Percentiles rank a stretch among this genome's conserved stretches.
Conservation (phyloP, 139 green algal species). For the Chlamydomonas schloesseri region DNA sequence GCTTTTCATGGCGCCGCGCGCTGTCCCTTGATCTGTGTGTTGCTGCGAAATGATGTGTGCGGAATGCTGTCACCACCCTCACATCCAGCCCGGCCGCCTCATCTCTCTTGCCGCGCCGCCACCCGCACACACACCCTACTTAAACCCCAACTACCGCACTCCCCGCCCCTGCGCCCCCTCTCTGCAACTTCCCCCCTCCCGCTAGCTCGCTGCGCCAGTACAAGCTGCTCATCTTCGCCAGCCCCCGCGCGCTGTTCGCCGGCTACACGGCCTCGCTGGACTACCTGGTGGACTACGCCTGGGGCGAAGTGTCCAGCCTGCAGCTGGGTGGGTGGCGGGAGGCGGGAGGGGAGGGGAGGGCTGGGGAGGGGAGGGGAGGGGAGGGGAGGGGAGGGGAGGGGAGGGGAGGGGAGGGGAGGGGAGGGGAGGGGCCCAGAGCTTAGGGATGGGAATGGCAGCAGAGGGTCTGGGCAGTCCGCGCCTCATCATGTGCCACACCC, state of each 20-base stretch:
- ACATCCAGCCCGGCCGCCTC: no score
- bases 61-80: no score
- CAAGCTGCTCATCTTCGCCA: not conserved
- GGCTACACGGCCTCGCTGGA: conserved; percentile 32
- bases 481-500: no score
- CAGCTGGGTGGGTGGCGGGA: not conserved
- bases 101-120: no score
- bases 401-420: not conserved
- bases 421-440: no score
- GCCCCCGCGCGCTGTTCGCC: conserved; percentile 8
- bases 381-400: not conserved
- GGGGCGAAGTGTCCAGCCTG: conserved; percentile 1
- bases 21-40: no score
- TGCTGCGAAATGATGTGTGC: no score
- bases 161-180: not conserved
- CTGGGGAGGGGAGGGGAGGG: not conserved
- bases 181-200: not conserved
- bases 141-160: no score
- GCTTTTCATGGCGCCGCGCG: no score
- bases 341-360: not conserved
- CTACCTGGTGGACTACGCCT: not conserved
- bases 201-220: conserved; percentile 13
- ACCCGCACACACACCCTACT: no score
- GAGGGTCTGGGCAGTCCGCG: no score
- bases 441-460: no score